Evolutionary conservation across 2,329 filamentous ascomycete genomes (phyloP), one percentile per base, ranked within the genome.

Genomic region (Verticillium isaacii): DNA sequence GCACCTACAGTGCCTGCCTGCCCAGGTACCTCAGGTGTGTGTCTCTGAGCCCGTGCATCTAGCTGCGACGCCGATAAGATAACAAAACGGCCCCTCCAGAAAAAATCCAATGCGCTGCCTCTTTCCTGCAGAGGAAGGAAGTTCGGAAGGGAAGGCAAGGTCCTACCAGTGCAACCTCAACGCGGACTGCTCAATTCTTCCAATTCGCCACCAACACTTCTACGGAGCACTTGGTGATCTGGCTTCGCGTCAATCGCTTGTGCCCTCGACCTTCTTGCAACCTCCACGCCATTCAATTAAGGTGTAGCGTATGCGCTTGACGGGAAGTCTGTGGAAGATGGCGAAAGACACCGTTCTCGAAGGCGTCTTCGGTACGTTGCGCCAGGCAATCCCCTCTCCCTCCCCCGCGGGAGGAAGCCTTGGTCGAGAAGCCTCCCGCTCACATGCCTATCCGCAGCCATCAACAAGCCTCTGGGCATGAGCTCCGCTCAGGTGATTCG

Each of bases 401-500:
- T 52, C 14, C 17, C n/a, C 19, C 12, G n/a, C 11, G 19, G 19
- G 12, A 52, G 45, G 45, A 11, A 12, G 45, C n/a, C 11, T 25
- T 25, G 14, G 17, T 19, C 45, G 9, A 52, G 19, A 23, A 12
- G 8, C 23, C 37, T 45, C 19, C 19, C 45, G 45, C 19, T 52
- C 17, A 52, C 45, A 23, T 52, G n/a, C n/a, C 19, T 5, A 14
- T 14, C 19, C 55, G 29, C 68, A 97, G 94, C 92, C 74, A 90
- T 99, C 76, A 92, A 97, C 79, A 99, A 99, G 78, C 95, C 95
- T 32, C 82, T 88, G 70, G 90, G 89, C 70, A 86, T 94, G 70
- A 92, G 90, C 73, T 98, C 94, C 37, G 93, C 93, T 58, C 92
- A 96, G 75, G 90, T 96, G 41, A 86, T 99, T 67, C 93, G 94